Conservation (phyloP, 176 grass and related monocot genomes). For the Ensete glaucum region DNA sequence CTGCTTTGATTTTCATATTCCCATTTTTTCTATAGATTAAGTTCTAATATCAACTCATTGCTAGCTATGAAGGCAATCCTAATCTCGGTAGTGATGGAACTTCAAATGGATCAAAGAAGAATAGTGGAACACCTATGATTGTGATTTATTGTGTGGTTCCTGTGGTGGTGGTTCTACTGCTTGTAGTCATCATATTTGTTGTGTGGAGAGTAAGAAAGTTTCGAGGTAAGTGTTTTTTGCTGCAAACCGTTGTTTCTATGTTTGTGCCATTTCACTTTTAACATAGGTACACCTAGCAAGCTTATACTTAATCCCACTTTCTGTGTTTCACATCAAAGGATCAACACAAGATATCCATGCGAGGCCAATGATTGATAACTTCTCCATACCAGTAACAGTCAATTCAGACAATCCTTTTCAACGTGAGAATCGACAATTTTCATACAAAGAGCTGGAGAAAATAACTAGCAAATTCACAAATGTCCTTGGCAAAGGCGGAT, state of each 20-base stretch:
- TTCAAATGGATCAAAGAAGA: not conserved
- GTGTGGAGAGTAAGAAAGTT: not conserved
- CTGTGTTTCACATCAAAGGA: not conserved
- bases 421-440: not conserved
- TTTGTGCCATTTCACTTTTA: too few relatives aligned
- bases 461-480: not conserved
- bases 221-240: not conserved
- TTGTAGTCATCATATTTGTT: not conserved
- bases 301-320: not conserved
- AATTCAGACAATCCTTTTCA: not conserved
- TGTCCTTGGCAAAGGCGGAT: constrained; percentile 6
- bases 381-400: not conserved
- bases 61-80: not conserved
- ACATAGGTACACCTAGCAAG: too few relatives aligned
- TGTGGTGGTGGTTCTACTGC: not conserved
- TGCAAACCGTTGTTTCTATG: not conserved
- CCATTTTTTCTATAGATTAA: not conserved
- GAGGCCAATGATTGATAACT: not conserved
- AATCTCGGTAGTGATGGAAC: not conserved
- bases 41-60: not conserved
- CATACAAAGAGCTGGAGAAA: constrained; percentile 2
- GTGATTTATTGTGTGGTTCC: not conserved
- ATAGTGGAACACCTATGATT: not conserved
- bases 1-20: too few relatives aligned
- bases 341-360: not conserved